Evolutionary conservation across 306 rosid genomes (phyloP), one percentile per base, ranked within the genome.

Genomic region (Senna siamea): DNA sequence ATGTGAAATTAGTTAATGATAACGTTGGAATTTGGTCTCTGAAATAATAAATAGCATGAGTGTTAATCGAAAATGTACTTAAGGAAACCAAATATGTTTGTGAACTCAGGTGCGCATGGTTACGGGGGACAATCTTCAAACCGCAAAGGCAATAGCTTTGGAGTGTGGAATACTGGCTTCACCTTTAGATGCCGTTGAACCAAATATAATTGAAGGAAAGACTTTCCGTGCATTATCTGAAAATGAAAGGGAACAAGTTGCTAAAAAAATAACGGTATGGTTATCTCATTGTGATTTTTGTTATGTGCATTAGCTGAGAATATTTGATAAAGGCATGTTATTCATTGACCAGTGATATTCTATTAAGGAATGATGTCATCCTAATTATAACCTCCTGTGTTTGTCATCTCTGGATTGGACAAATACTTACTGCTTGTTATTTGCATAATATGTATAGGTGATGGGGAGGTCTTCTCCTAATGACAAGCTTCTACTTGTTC

Each of bases 391-490:
- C 52, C 38, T 68, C n/a, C 19, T 52, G 40, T 30, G 38, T 48
- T 14, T 77, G 50, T 43, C 18, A 68, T 47, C 70, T 52, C 17
- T 48, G 12, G 40, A 5, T 46, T 64, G 53, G 17, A 26, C 66
- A 60, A 19, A 19, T 46, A 60, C 17, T 57, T 78, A 76, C 35
- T 70, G 15, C 73, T 52, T 47, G 63, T 62, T 41, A 70, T 69
- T 47, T 70, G 35, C 72, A 63, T 56, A 41, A 80, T 63, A 43
- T 73, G 60, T 79, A 51, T 81, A 94, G 97, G 98, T 94, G 52
- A 94, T 94, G 98, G 97, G 96, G 17, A 88, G 98, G 85, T 94
- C 98, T 85, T 94, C 98, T 69, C 98, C 98, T 52, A 94, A 91
- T 83, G 98, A 94, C 86, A 94, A 94, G 90, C 88, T 94, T 74